Evolutionary conservation across 805 yeast genomes (phyloP).

Genomic region (Ascoidea tarda): DNA sequence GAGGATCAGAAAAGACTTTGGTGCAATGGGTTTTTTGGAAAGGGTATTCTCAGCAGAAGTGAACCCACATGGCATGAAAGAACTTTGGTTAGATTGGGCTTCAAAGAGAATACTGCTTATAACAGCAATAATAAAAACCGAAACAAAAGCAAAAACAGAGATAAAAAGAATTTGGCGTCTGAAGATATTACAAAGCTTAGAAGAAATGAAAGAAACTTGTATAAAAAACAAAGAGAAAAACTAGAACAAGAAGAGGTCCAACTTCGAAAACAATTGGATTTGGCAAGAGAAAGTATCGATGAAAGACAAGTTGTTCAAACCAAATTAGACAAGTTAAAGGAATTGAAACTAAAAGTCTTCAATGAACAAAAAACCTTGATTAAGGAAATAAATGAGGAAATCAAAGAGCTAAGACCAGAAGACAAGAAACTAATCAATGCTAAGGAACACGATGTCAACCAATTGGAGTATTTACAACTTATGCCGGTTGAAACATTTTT

Average conservation of each 20-base stretch:
- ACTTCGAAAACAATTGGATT: conserved; percentile 16
- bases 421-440: conserved; percentile 19
- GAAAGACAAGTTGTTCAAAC: conserved; percentile 18
- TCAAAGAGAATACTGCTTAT: conserved; percentile 19
- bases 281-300: conserved; percentile 5
- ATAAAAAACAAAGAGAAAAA: conserved; percentile 54
- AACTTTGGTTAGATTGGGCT: conserved; percentile 38
- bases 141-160: no score
- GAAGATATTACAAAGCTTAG: conserved; percentile 73
- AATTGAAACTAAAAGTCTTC: no score
- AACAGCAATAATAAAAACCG: no score
- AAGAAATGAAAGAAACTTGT: conserved; percentile 54
- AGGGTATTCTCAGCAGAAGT: conserved; percentile 77
- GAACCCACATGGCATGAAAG: conserved; percentile 87
- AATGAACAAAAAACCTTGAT: neutral
- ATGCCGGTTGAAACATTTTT: conserved; percentile 69
- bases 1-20: conserved; percentile 38
- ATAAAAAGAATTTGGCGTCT: conserved; percentile 22
- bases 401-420: conserved; percentile 24
- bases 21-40: conserved; percentile 87
- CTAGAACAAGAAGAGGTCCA: conserved; percentile 37
- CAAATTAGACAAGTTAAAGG: neutral
- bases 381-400: neutral
- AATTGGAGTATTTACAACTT: conserved; percentile 40
- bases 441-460: conserved; percentile 18